These are phyloP conservation scores for Flaveria trinervia DNA, from an alignment of 129 eudicot genomes.

Conservation along the genomic window DNA sequence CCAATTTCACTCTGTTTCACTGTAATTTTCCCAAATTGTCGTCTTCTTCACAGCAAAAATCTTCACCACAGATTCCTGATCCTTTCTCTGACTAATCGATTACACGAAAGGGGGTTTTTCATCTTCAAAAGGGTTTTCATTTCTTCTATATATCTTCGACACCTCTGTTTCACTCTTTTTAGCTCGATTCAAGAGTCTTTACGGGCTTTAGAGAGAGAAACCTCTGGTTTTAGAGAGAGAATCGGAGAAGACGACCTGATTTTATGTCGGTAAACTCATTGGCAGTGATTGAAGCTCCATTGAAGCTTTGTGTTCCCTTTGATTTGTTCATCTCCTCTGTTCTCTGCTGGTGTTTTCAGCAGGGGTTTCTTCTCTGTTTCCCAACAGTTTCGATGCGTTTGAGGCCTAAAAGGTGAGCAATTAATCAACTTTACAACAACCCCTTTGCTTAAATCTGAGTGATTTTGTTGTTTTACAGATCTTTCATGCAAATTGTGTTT, in stretches of 20 bases:
- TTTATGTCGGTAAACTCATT: conserved; percentile 67
- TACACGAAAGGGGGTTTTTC: conserved; percentile 13
- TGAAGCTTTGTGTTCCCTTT: conserved; percentile 47
- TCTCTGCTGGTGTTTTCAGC: conserved; percentile 69
- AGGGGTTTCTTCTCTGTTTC: conserved; percentile 41
- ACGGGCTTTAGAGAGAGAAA: conserved; percentile 36
- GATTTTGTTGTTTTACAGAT: background rate
- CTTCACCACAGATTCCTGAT: conserved; percentile 58
- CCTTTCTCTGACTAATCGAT: conserved; percentile 28
- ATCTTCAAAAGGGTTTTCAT: conserved; percentile 9
- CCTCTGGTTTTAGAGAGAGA: conserved; percentile 7
- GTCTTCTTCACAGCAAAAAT: conserved; percentile 30
- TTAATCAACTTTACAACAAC: background rate
- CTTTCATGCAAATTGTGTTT: conserved; percentile 3
- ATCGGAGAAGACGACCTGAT: conserved; percentile 31
- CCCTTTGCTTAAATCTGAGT: background rate
- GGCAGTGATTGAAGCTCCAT: conserved; percentile 59
- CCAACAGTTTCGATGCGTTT: conserved; percentile 94
- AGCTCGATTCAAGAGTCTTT: conserved; percentile 14
- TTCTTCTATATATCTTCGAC: conserved; percentile 33
- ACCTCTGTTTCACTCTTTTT: conserved; percentile 34
- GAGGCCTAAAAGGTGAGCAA: conserved; percentile 83
- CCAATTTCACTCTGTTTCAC: background rate
- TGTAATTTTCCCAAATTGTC: conserved; percentile 26
- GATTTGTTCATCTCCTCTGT: conserved; percentile 29